Evolutionary conservation across 2,329 filamentous ascomycete genomes (phyloP).

Genomic region (Alternaria triticimaculans): DNA sequence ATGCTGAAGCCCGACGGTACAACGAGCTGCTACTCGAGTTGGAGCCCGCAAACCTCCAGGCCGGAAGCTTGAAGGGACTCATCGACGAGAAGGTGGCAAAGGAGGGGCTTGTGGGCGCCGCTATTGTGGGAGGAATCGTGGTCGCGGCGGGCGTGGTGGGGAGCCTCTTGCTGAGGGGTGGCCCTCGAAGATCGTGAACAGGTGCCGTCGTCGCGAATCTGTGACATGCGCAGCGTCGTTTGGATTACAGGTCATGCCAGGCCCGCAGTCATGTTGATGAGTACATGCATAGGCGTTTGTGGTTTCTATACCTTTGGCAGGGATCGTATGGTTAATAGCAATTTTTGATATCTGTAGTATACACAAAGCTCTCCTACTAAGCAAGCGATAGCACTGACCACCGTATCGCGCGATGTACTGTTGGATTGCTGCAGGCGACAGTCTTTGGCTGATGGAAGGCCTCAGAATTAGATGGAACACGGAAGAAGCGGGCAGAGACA

Average conservation of each 20-base stretch:
- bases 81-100: constrained; percentile 97
- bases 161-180: constrained; percentile 80
- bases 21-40: constrained; percentile 91
- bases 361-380: constrained; percentile 3
- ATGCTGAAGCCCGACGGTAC: constrained; percentile 90
- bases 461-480: constrained; percentile 37
- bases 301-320: constrained; percentile 26
- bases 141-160: constrained; percentile 93
- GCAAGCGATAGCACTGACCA: neutral
- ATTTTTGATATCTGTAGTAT: constrained; percentile 12
- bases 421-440: neutral
- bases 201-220: neutral
- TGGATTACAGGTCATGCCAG: neutral
- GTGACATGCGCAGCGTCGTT: neutral
- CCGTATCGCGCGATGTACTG: neutral
- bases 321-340: constrained; percentile 14
- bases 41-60: constrained; percentile 91
- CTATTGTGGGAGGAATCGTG: constrained; percentile 91
- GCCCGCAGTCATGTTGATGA: constrained; percentile 3
- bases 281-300: constrained; percentile 37
- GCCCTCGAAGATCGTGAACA: constrained; percentile 62
- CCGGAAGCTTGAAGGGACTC: constrained; percentile 80
- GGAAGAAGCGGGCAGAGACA: constrained; percentile 22
- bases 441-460: neutral
- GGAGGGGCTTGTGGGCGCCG: constrained; percentile 92